Conservation (phyloP, 1,139 yeast species). For the Taphrina confusa region DNA sequence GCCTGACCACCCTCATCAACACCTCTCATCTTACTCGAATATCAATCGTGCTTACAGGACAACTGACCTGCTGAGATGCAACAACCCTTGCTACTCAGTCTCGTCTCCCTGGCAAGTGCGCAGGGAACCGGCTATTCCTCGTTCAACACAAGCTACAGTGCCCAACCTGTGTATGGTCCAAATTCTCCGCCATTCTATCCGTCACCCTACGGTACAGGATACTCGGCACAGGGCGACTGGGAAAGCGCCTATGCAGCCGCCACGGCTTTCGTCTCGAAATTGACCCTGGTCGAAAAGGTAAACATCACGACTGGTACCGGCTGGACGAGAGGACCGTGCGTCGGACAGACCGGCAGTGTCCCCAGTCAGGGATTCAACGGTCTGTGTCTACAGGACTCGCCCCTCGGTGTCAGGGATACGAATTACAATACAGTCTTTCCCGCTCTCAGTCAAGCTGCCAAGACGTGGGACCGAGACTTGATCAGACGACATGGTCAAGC, state of each 20-base stretch:
- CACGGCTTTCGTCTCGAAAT: constrained; percentile 55
- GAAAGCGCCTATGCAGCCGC: constrained; percentile 60
- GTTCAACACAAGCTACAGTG: constrained; percentile 1
- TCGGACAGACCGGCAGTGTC: constrained; percentile 64
- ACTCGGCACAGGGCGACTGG: constrained; percentile 50
- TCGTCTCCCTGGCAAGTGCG: constrained; percentile 9
- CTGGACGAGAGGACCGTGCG: constrained; percentile 65
- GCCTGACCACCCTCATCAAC: too few relatives aligned
- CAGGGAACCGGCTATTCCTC: constrained; percentile 12
- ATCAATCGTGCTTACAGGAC: too few relatives aligned
- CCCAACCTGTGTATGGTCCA: constrained; percentile 6
- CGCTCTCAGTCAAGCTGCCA: constrained; percentile 60
- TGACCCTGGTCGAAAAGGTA: constrained; percentile 62
- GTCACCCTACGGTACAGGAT: constrained; percentile 12
- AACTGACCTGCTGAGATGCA: too few relatives aligned
- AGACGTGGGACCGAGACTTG: constrained; percentile 60
- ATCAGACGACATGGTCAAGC: constrained; percentile 59
- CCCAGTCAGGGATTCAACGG: constrained; percentile 60
- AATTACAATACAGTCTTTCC: constrained; percentile 63
- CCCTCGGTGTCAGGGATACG: constrained; percentile 62
- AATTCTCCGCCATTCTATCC: constrained; percentile 30
- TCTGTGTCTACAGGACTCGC: constrained; percentile 67
- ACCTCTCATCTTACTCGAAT: too few relatives aligned
- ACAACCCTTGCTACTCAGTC: neutral
- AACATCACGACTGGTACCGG: constrained; percentile 68